Evolutionary conservation across 495 filamentous ascomycete species (phyloP), one percentile per base, ranked within the genome.

Genomic region (Podospora fimiseda): DNA sequence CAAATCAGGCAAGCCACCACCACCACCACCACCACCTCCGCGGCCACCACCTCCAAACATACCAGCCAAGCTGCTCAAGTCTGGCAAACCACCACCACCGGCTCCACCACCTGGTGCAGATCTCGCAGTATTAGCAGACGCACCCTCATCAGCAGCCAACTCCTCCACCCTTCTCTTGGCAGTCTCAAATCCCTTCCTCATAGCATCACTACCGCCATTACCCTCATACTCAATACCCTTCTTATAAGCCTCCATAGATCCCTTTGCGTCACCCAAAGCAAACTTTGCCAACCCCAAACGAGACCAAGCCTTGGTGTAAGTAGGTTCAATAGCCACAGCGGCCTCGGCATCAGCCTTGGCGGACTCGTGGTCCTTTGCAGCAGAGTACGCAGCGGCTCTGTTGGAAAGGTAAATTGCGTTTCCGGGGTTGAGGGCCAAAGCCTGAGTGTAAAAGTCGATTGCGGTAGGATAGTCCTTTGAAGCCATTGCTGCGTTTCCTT

Each of bases 361-460:
- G 57, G 83, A 79, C 48, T 85, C 82, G 70, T 95, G 90, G 66
- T 95, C 80, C n/a, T 79, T 74, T 20, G 81, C 80, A 1, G 87
- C 90, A 33, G 80, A 86, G 74, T 91, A 87, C 0, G 93, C 93
- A 15, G 93, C 93, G 4, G 93, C 94, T 44, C 93, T 90, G 79
- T 98, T 98, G 56, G 89, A 95, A 22, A 98, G 87, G 76, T 92
- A 98, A 70, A 98, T 91, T 24, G 93, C 87, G 74, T 98, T 96
- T 42, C 80, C 72, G 6, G 94, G 90, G 60, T 87, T 68, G 33
- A 96, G 72, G 37, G 78, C 76, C 27, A 98, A 77, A 15, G 93
- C 93, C 63, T 89, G 73, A 19, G 86, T 88, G 77, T 98, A 98
- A 50, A 83, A 66, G 53, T 87, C 82, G 69, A 98, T 88, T 50